Conservation (phyloP, 257 asterid genomes). For the Nicotiana knightiana region DNA sequence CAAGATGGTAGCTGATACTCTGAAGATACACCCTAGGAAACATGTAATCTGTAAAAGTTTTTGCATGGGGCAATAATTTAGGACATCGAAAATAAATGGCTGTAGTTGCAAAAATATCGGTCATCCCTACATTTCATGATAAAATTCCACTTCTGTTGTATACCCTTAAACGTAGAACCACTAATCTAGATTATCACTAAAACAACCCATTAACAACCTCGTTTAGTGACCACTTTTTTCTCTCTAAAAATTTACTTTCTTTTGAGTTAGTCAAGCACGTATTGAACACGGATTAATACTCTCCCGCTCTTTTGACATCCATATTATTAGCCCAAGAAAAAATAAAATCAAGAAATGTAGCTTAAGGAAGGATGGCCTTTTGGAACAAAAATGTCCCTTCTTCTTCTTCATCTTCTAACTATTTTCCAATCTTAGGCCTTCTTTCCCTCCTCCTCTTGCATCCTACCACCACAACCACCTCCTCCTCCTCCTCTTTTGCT, state of each 20-base stretch:
- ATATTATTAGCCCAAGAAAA: background rate
- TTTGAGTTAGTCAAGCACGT: background rate
- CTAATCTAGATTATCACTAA: background rate
- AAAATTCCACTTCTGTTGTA: background rate
- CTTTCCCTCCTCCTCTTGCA: conserved; percentile 63
- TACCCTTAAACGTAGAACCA: background rate
- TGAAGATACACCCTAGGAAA: too few species aligned
- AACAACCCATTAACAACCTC: background rate
- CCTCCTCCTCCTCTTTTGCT: conserved; percentile 3
- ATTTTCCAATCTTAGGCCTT: conserved; percentile 58
- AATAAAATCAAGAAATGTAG: conserved; percentile 6
- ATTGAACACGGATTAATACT: background rate
- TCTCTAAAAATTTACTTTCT: background rate
- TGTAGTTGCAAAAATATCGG: background rate
- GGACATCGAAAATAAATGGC: background rate
- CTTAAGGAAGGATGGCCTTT: conserved; percentile 67
- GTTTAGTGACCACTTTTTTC: background rate
- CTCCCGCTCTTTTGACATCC: background rate
- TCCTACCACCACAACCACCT: conserved; percentile 23
- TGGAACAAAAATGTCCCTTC: conserved; percentile 33
- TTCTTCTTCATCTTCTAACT: background rate
- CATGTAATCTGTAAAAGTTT: background rate
- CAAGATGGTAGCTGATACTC: too few species aligned
- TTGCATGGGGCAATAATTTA: background rate
- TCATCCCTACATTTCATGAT: conserved; percentile 6